Conservation (phyloP, 163 green algal genomes). For the Prototheca cutis region DNA sequence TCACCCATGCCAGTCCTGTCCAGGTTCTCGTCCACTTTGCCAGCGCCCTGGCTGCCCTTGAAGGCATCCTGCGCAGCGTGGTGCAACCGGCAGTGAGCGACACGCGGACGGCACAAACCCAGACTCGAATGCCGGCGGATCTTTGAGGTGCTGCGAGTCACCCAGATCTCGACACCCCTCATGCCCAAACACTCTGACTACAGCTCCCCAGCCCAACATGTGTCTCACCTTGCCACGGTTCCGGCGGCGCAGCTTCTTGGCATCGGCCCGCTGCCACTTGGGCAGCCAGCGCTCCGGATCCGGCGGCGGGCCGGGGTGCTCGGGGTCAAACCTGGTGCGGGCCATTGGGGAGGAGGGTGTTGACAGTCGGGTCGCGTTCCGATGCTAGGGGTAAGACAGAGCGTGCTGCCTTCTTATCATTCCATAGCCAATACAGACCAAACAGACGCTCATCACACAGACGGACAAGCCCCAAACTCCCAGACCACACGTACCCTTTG, state of each 20-base stretch:
- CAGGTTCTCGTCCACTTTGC: slow-evolving; percentile 44
- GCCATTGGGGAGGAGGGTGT: background rate
- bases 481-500: slow-evolving; percentile 58
- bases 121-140: background rate
- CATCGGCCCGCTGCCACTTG: slow-evolving; percentile 83
- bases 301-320: slow-evolving; percentile 69
- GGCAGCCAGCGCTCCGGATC: slow-evolving; percentile 96
- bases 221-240: slow-evolving; percentile 43
- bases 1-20: no score
- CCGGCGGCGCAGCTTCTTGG: slow-evolving; percentile 57
- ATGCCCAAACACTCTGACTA: background rate
- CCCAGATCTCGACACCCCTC: no score
- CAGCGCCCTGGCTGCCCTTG: slow-evolving; percentile 64
- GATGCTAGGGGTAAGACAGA: no score
- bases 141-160: background rate
- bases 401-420: no score
- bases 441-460: no score
- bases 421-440: no score
- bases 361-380: background rate
- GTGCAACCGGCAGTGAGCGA: background rate
- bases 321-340: slow-evolving; percentile 68
- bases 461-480: no score
- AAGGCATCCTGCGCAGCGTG: slow-evolving; percentile 15
- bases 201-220: background rate
- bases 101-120: background rate